phyloP scores from a whole-genome alignment of 78 protist genomes.

The Cavenderia fasciculata region DNA sequence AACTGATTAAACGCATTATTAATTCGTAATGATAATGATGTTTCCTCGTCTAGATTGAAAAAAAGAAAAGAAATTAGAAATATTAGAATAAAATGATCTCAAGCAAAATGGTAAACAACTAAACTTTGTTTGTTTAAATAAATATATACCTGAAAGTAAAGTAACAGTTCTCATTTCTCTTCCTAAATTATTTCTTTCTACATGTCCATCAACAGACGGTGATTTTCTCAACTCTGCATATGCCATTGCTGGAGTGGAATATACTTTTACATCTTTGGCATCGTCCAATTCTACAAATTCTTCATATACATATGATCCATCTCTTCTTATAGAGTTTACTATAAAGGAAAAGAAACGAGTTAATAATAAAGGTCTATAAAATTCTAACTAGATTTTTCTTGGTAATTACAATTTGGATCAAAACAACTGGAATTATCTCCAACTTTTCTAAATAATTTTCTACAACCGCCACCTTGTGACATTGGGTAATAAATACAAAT shows the following conservation, averaged over 20 bases:
- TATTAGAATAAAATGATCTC: not conserved
- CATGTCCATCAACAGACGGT: constrained; percentile 97
- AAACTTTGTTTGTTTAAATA: not conserved
- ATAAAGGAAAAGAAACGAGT: not conserved
- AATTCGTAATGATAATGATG: constrained; percentile 68
- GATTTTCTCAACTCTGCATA: constrained; percentile 97
- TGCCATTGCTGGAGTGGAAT: constrained; percentile 86
- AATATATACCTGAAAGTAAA: constrained; percentile 37
- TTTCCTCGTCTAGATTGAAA: constrained; percentile 4
- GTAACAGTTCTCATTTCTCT: constrained; percentile 88
- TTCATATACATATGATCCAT: constrained; percentile 93
- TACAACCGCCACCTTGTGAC: constrained; percentile 89
- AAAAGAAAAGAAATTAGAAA: not conserved
- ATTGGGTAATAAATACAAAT: constrained; percentile 91
- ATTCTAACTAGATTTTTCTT: not conserved
- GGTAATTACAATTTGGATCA: constrained; percentile 14
- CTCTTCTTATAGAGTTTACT: constrained; percentile 73
- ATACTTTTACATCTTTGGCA: constrained; percentile 87
- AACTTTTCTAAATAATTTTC: constrained; percentile 94
- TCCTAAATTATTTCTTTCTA: constrained; percentile 89
- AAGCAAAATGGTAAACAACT: not conserved
- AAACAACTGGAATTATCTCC: constrained; percentile 84
- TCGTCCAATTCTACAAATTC: constrained; percentile 87
- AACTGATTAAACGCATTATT: constrained; percentile 86
- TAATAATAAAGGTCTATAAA: not conserved